Percentiles rank a stretch among this genome's conserved stretches.
phyloP scores from a whole-genome alignment of 495 filamentous ascomycete species.

The Neurospora sp. region DNA sequence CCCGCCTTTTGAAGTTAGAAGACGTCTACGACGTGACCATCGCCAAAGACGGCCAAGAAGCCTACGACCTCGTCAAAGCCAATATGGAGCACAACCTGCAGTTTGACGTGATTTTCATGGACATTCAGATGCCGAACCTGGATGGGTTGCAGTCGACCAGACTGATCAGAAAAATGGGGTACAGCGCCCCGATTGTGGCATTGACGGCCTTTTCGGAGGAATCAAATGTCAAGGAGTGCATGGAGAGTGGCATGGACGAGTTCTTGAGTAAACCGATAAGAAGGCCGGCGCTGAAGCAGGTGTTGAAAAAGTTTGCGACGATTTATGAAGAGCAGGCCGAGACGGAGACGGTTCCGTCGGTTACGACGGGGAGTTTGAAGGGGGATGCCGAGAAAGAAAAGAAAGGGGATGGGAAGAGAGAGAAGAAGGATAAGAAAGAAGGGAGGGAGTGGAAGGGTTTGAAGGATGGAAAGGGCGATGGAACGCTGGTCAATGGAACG shows the following conservation, averaged over 20 bases:
- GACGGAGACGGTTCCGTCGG: constrained; percentile 19
- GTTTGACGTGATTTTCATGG: constrained; percentile 89
- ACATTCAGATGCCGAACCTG: constrained; percentile 90
- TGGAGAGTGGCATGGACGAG: constrained; percentile 65
- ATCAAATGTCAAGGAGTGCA: constrained; percentile 76
- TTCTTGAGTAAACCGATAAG: constrained; percentile 75
- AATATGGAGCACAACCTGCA: constrained; percentile 61
- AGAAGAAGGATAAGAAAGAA: background rate
- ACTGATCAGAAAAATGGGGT: constrained; percentile 80
- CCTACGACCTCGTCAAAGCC: constrained; percentile 72
- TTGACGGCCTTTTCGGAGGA: constrained; percentile 86
- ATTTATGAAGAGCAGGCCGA: constrained; percentile 43
- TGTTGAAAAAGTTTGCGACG: constrained; percentile 57
- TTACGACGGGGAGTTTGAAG: background rate
- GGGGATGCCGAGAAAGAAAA: background rate
- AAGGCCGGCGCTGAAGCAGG: constrained; percentile 72
- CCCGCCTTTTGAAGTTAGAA: constrained; percentile 44
- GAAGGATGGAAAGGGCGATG: background rate
- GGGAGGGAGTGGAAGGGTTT: background rate
- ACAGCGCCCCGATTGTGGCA: constrained; percentile 81
- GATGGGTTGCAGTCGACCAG: constrained; percentile 81
- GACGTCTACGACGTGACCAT: constrained; percentile 61
- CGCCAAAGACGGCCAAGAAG: constrained; percentile 83
- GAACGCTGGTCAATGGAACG: background rate
- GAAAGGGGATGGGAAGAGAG: background rate